Conservation (phyloP, 2,329 filamentous ascomycete species). For the Trichocomaceae sp. region DNA sequence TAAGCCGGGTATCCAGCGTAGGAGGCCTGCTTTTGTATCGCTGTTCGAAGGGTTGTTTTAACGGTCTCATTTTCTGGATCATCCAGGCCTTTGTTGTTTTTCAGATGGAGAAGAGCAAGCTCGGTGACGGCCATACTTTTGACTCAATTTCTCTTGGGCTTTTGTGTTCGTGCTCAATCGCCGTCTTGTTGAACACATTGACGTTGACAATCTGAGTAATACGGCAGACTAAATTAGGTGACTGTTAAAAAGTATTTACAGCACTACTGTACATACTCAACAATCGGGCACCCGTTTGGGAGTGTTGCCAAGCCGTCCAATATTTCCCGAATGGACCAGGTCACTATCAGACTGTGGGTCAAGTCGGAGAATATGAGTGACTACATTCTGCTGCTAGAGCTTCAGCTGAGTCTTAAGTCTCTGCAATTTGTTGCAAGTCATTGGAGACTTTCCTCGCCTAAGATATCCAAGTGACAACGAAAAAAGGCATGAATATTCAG, state of each 20-base stretch:
- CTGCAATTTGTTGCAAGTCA: conserved; percentile 68
- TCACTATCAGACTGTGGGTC: conserved; percentile 71
- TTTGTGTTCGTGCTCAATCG: no score
- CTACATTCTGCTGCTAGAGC: conserved; percentile 63
- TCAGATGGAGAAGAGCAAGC: conserved; percentile 38
- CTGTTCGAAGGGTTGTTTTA: conserved; percentile 28
- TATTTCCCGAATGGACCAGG: conserved; percentile 58
- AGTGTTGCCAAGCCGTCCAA: no score
- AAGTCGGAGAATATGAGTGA: conserved; percentile 48
- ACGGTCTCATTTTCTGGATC: conserved; percentile 18
- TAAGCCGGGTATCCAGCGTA: conserved; percentile 33
- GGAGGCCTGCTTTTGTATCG: conserved; percentile 31
- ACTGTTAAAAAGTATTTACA: no score
- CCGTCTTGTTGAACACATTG: no score
- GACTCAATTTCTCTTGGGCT: neutral
- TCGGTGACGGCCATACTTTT: conserved; percentile 32
- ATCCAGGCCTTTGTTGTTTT: conserved; percentile 16
- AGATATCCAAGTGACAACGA: no score
- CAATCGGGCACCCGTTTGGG: no score
- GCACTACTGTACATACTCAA: no score
- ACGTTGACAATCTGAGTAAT: no score
- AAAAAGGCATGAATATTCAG: no score
- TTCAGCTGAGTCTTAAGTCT: conserved; percentile 62
- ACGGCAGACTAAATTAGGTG: no score
- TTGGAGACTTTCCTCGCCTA: conserved; percentile 50